Evolutionary conservation across 805 yeast species (phyloP).

Genomic region (Myxozyma mucilagina): DNA sequence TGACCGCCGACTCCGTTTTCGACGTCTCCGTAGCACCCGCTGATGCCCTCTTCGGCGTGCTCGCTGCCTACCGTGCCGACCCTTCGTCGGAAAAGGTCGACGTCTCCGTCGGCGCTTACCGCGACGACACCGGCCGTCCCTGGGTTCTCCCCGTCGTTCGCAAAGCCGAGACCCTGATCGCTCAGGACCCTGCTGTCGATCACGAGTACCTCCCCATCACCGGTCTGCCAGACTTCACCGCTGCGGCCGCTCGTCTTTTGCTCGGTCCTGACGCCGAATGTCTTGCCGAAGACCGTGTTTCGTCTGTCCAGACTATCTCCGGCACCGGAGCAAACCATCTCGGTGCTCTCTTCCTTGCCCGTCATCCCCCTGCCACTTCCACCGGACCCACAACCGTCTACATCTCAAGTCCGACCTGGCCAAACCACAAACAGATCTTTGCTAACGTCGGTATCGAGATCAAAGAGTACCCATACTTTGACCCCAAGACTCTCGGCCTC

Average conservation of each 20-base stretch:
- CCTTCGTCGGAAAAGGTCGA: conserved; percentile 62
- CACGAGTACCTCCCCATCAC: conserved; percentile 88
- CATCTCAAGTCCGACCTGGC: conserved; percentile 94
- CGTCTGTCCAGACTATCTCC: conserved; percentile 73
- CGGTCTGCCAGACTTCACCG: conserved; percentile 68
- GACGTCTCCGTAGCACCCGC: conserved; percentile 36
- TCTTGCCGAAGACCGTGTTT: conserved; percentile 39
- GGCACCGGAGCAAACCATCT: conserved; percentile 92
- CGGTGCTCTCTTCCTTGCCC: conserved; percentile 68
- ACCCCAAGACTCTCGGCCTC: conserved; percentile 65
- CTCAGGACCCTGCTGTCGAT: conserved; percentile 65
- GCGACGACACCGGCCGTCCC: conserved; percentile 68
- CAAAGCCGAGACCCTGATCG: conserved; percentile 65
- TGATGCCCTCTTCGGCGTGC: conserved; percentile 35
- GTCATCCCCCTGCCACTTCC: conserved; percentile 39
- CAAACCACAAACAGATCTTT: conserved; percentile 87
- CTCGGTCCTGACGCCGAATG: conserved; percentile 65
- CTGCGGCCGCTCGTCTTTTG: conserved; percentile 65
- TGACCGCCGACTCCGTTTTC: conserved; percentile 20
- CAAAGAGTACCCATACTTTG: conserved; percentile 83
- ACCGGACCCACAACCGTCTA: conserved; percentile 53
- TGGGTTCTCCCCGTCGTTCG: conserved; percentile 71
- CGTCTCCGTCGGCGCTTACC: conserved; percentile 79
- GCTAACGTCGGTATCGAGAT: conserved; percentile 65
- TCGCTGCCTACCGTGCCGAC: conserved; percentile 41